These are phyloP conservation scores for Citrus australasica DNA, from an alignment of 345 rosid genomes.

Conservation along the genomic window DNA sequence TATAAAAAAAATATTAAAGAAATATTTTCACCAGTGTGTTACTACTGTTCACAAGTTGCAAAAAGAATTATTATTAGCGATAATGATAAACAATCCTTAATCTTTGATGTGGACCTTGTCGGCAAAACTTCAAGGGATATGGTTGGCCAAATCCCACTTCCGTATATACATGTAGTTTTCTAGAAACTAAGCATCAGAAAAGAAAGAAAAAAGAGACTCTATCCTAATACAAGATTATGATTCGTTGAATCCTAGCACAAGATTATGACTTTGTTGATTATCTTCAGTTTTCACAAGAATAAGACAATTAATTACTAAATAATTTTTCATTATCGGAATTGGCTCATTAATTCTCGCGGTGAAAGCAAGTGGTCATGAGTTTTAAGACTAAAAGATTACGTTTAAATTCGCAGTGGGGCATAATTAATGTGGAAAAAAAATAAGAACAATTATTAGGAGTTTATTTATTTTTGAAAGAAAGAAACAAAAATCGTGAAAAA, in stretches of 20 bases:
- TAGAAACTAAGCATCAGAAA: not conserved
- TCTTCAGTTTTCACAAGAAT: not conserved
- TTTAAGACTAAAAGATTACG: no score
- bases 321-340: no score
- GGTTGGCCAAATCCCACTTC: not conserved
- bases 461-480: not conserved
- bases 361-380: no score
- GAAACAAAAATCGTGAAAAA: not conserved
- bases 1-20: no score
- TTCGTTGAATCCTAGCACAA: not conserved
- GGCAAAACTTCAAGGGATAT: not conserved
- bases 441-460: not conserved
- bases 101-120: not conserved
- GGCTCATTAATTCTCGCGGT: no score
- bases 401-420: no score
- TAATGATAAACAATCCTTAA: slow-evolving; percentile 3
- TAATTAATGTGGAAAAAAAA: no score
- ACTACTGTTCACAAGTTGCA: not conserved
- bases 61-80: not conserved
- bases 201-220: not conserved
- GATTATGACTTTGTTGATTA: not conserved
- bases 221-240: not conserved
- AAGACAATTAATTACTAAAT: not conserved
- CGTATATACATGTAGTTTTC: not conserved
- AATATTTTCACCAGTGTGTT: not conserved